A percentile compares a stretch with the other conserved stretches of the same genome.
Evolutionary conservation across 208 protist genomes (phyloP).

Genomic region (Baffinella frigidus): DNA sequence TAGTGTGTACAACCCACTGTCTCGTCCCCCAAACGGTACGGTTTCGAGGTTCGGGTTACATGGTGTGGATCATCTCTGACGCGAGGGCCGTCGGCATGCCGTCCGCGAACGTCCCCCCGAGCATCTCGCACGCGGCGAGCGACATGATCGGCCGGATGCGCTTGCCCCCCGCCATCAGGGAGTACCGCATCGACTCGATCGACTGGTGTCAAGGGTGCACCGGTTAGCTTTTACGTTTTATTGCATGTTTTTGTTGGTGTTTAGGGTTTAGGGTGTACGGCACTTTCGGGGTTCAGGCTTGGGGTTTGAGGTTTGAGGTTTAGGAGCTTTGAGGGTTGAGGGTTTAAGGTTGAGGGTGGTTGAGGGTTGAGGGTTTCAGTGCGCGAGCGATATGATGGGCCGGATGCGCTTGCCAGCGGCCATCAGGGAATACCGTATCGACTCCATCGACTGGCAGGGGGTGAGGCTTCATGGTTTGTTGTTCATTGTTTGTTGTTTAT

Average conservation of each 20-base stretch:
- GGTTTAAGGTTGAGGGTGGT: neutral
- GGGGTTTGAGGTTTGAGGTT: neutral
- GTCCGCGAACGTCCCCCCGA: neutral
- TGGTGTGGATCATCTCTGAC: conserved; percentile 71
- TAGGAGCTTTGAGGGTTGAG: neutral
- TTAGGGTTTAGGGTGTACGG: too few relatives aligned
- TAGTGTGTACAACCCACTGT: too few relatives aligned
- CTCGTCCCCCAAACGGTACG: too few relatives aligned
- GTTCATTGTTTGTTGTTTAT: too few relatives aligned
- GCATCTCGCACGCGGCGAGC: conserved; percentile 63
- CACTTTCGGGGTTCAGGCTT: neutral
- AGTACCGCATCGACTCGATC: conserved; percentile 53
- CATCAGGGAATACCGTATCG: conserved; percentile 65
- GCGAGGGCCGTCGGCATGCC: conserved; percentile 65
- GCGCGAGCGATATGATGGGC: conserved; percentile 61
- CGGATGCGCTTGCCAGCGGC: conserved; percentile 65
- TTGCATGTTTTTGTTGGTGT: too few relatives aligned
- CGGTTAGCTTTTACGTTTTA: neutral
- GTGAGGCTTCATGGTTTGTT: too few relatives aligned
- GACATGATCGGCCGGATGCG: conserved; percentile 66
- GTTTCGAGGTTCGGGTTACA: too few relatives aligned
- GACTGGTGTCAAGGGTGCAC: too few relatives aligned
- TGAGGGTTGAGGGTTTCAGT: neutral
- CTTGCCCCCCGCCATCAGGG: conserved; percentile 67
- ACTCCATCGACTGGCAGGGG: neutral